phyloP scores from a whole-genome alignment of 805 yeast species.

The Nakazawaea ambrosiae region DNA sequence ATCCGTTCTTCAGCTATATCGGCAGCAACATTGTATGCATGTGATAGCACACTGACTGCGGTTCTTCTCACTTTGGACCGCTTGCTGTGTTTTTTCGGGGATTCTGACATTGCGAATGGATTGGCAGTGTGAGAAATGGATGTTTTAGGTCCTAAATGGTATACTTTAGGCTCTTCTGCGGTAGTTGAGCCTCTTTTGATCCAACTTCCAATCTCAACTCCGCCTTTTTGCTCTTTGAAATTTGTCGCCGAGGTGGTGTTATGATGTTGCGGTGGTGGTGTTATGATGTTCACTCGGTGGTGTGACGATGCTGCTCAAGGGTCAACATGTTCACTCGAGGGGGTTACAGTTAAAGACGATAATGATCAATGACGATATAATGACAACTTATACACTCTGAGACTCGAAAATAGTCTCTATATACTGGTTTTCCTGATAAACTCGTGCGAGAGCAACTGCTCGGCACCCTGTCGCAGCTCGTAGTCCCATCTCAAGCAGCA shows the following conservation, averaged over 20 bases:
- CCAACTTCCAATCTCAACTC: no score
- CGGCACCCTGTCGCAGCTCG: not conserved
- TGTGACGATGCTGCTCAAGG: no score
- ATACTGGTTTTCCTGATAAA: no score
- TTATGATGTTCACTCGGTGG: no score
- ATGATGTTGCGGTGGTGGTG: no score
- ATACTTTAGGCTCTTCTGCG: not conserved
- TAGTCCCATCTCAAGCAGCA: slow-evolving; percentile 27
- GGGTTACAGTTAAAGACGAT: no score
- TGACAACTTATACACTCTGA: no score
- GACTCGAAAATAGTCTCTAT: no score
- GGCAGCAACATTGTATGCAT: slow-evolving; percentile 17
- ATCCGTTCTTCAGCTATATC: slow-evolving; percentile 15
- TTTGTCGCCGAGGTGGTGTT: no score
- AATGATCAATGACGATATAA: no score
- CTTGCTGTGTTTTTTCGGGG: not conserved
- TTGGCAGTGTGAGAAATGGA: not conserved
- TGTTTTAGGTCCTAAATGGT: not conserved
- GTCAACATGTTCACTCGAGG: no score
- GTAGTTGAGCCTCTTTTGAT: not conserved
- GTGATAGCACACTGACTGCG: slow-evolving; percentile 16
- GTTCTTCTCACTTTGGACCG: slow-evolving; percentile 3
- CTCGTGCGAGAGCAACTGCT: not conserved
- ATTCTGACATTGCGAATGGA: not conserved
- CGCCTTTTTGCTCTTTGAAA: no score